Conservation (phyloP, 345 rosid genomes). For the Hirschfeldia incana region DNA sequence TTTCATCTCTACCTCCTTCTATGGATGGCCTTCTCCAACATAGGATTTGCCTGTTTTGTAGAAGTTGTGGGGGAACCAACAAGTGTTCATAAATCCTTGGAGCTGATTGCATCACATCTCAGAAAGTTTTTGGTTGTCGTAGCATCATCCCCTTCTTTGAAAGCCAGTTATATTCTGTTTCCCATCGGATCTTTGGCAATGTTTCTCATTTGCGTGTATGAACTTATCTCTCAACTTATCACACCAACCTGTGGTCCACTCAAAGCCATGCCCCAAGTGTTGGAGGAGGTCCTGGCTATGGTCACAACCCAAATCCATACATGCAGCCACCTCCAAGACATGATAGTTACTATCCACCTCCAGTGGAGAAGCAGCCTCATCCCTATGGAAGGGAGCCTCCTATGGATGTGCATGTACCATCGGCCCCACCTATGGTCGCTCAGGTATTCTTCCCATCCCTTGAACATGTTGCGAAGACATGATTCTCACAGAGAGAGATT, state of each 20-base stretch:
- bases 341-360: constrained; percentile 81
- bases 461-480: too few species aligned
- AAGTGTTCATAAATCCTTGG: constrained; percentile 88
- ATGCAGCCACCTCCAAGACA: constrained; percentile 90
- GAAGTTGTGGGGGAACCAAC: constrained; percentile 86
- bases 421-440: constrained; percentile 86
- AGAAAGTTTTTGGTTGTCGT: constrained; percentile 96
- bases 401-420: constrained; percentile 62
- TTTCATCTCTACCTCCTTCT: too few species aligned
- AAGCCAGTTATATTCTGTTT: constrained; percentile 50
- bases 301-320: constrained; percentile 71
- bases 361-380: constrained; percentile 91
- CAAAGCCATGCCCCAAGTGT: constrained; percentile 73
- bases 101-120: constrained; percentile 92
- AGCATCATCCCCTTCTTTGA: constrained; percentile 90
- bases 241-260: constrained; percentile 95
- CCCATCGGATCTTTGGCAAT: neutral
- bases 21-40: too few species aligned
- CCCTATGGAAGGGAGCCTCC: constrained; percentile 97
- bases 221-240: constrained; percentile 31
- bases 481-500: too few species aligned
- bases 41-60: constrained; percentile 88
- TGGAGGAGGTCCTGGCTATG: constrained; percentile 71
- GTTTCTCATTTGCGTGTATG: neutral
- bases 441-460: constrained; percentile 84